phyloP scores from a whole-genome alignment of 345 rosid genomes.

The Streptanthus diversifolius region DNA sequence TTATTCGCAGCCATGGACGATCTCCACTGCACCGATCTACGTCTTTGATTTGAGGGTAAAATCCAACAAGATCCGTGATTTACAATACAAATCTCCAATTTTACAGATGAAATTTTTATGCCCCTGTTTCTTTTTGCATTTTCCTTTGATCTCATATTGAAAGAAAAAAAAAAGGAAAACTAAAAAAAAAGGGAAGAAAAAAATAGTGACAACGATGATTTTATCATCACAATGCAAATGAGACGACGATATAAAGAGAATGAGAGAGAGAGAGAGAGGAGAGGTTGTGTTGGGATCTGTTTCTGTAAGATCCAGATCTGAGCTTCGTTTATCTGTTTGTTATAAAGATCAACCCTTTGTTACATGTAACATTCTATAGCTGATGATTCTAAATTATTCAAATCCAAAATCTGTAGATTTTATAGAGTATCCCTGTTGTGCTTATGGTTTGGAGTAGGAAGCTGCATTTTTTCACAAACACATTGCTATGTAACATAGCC shows the following conservation, averaged over 20 bases:
- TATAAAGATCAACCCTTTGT: slow-evolving; percentile 31
- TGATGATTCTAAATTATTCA: slow-evolving; percentile 20
- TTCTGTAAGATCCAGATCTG: slow-evolving; percentile 36
- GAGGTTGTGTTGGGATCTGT: slow-evolving; percentile 30
- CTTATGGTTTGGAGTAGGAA: slow-evolving; percentile 16
- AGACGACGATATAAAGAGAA: slow-evolving; percentile 23
- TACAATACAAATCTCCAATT: background rate
- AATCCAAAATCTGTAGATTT: slow-evolving; percentile 15
- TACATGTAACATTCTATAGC: slow-evolving; percentile 33
- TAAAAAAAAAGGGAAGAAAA: background rate
- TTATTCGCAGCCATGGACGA: slow-evolving; percentile 45
- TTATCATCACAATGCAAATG: background rate
- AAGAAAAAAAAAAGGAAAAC: slow-evolving; percentile 23
- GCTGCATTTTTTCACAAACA: slow-evolving; percentile 12
- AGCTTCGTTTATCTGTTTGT: slow-evolving; percentile 26
- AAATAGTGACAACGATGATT: slow-evolving; percentile 19
- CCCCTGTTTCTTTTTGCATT: slow-evolving; percentile 14
- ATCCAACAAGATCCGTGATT: slow-evolving; percentile 14
- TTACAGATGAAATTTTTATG: slow-evolving; percentile 8
- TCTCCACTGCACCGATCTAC: slow-evolving; percentile 74
- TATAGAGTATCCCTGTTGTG: slow-evolving; percentile 1
- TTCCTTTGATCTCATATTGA: slow-evolving; percentile 34
- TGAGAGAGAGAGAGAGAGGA: background rate
- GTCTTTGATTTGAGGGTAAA: slow-evolving; percentile 48
- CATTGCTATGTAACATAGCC: slow-evolving; percentile 2